Conservation (phyloP, 805 yeast species). For the Wickerhamiella shivajii region DNA sequence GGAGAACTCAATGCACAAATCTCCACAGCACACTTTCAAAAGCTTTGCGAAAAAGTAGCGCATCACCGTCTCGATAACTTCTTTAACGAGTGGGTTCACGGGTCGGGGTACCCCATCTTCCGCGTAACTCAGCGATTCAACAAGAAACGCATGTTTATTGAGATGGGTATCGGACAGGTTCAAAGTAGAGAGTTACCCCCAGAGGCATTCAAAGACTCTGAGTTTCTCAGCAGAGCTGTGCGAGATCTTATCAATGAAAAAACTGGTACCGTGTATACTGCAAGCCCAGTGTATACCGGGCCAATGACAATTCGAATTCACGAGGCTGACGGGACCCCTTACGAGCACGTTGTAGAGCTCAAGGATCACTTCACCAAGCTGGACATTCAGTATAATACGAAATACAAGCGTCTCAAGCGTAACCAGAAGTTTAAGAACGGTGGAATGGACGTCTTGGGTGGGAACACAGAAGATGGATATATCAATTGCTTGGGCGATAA, state of each 20-base stretch:
- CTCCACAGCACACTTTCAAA: constrained; percentile 73
- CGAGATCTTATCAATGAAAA: constrained; percentile 13
- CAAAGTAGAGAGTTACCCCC: constrained; percentile 33
- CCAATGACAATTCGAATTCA: constrained; percentile 95
- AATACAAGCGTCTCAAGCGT: constrained; percentile 68
- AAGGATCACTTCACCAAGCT: constrained; percentile 73
- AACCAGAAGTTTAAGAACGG: constrained; percentile 32
- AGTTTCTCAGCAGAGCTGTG: constrained; percentile 30
- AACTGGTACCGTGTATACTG: constrained; percentile 10
- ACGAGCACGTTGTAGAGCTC: constrained; percentile 88
- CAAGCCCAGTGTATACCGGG: constrained; percentile 42
- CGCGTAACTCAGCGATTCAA: constrained; percentile 84
- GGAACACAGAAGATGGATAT: constrained; percentile 23
- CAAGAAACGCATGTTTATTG: constrained; percentile 84
- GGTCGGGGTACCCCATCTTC: constrained; percentile 79
- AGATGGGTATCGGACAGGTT: constrained; percentile 84
- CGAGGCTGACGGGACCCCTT: constrained; percentile 97
- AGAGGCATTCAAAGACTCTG: constrained; percentile 23
- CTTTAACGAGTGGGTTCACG: constrained; percentile 87
- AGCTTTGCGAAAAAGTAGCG: constrained; percentile 89
- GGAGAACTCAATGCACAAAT: constrained; percentile 72
- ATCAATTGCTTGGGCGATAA: constrained; percentile 65
- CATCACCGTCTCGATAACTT: constrained; percentile 69
- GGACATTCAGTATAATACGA: constrained; percentile 91
- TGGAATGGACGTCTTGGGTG: no score